A percentile compares a stretch with the other conserved stretches of the same genome.
These are phyloP conservation scores for Cystoisospora suis DNA, from an alignment of 169 alveolate genomes.

Conservation along the genomic window DNA sequence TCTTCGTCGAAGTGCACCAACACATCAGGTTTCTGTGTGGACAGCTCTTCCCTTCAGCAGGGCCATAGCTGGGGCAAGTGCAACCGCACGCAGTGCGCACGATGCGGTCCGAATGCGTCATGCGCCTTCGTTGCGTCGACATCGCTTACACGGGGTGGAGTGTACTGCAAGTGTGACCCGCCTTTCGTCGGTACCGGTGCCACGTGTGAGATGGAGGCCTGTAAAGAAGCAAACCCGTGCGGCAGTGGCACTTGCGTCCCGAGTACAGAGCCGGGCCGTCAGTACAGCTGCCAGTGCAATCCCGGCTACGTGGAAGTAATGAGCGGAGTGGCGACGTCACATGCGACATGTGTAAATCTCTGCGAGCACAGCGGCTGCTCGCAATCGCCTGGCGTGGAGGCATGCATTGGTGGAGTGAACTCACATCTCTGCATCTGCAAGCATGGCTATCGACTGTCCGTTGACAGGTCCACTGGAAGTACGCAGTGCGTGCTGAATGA, in stretches of 20 bases:
- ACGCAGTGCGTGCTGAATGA: not conserved
- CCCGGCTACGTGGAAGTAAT: not conserved
- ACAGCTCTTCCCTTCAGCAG: not conserved
- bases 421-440: conserved; percentile 19
- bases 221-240: not conserved
- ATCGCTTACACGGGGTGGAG: not conserved
- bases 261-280: not conserved
- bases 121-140: not conserved
- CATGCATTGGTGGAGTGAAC: conserved; percentile 26
- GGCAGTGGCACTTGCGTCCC: conserved; percentile 16
- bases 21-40: not conserved
- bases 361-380: not conserved
- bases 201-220: not conserved
- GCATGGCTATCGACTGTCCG: not conserved
- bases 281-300: not conserved
- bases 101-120: conserved; percentile 13
- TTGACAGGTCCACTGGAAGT: not conserved
- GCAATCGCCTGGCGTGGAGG: not conserved
- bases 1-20: not conserved
- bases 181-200: conserved; percentile 35
- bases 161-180: conserved; percentile 13
- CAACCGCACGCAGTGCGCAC: conserved; percentile 8
- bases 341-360: not conserved
- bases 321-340: not conserved
- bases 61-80: conserved; percentile 9